Conservation (phyloP, 805 yeast species). For the Candida sphagnicola region DNA sequence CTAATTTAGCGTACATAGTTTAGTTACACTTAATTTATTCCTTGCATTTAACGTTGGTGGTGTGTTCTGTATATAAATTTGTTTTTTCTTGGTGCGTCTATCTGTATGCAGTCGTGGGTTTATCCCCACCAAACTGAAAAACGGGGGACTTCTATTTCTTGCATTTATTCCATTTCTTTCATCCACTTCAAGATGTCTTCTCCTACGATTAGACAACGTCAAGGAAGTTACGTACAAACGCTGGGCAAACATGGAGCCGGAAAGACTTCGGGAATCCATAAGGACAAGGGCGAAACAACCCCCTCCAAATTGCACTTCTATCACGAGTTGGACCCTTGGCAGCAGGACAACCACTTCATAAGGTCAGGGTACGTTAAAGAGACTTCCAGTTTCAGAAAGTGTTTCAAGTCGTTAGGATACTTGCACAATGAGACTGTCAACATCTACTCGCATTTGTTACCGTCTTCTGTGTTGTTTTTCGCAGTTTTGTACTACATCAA, state of each 20-base stretch:
- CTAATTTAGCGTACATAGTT: no score
- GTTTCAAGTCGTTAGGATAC: conserved; percentile 47
- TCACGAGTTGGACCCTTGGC: conserved; percentile 69
- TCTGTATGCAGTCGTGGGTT: neutral
- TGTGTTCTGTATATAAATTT: neutral
- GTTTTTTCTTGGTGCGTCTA: neutral
- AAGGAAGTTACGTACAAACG: neutral
- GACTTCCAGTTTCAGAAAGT: conserved; percentile 43
- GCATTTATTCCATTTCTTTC: no score
- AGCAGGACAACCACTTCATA: conserved; percentile 67
- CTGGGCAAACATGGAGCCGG: neutral
- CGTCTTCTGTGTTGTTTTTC: conserved; percentile 31
- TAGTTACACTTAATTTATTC: no score
- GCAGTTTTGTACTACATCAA: conserved; percentile 20
- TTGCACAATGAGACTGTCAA: conserved; percentile 72
- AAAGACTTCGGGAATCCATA: neutral
- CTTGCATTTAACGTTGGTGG: no score
- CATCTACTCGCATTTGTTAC: conserved; percentile 62
- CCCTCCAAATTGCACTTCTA: conserved; percentile 26
- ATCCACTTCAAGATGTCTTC: conserved; percentile 4
- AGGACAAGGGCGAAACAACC: neutral
- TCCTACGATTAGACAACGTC: conserved; percentile 1
- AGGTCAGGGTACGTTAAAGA: conserved; percentile 60
- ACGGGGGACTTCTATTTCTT: no score
- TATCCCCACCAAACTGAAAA: no score